A percentile compares a stretch with the other conserved stretches of the same genome.
Evolutionary conservation across 768 basidiomycete genomes (phyloP).

Genomic region (Mycena alexandri): DNA sequence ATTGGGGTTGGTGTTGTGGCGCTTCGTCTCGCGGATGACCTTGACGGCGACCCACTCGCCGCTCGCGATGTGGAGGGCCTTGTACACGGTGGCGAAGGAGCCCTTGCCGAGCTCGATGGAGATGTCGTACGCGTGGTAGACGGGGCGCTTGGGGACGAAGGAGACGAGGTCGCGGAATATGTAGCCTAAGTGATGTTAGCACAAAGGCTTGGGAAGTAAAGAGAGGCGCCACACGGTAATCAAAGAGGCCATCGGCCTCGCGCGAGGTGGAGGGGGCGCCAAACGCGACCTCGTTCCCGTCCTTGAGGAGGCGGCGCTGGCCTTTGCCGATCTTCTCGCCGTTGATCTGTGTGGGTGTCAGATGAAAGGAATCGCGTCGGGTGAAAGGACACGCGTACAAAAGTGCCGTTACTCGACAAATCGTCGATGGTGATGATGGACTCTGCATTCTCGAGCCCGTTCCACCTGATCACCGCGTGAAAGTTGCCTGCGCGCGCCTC

Average conservation of each 20-base stretch:
- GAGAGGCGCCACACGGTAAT: conserved; percentile 72
- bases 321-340: conserved; percentile 72
- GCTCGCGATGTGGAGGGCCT: conserved; percentile 78
- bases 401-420: conserved; percentile 81
- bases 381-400: conserved; percentile 50
- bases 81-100: conserved; percentile 91
- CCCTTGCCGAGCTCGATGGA: conserved; percentile 86
- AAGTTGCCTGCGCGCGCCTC: conserved; percentile 59
- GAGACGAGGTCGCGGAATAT: conserved; percentile 76
- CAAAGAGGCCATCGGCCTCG: conserved; percentile 64
- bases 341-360: conserved; percentile 83
- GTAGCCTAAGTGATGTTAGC: conserved; percentile 68
- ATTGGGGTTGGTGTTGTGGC: conserved; percentile 25
- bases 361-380: neutral
- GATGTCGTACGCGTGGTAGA: conserved; percentile 77
- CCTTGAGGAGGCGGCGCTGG: conserved; percentile 67
- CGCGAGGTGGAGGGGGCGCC: conserved; percentile 67
- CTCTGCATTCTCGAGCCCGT: conserved; percentile 58
- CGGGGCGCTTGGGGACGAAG: conserved; percentile 61
- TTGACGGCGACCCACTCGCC: conserved; percentile 90
- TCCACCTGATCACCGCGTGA: conserved; percentile 73
- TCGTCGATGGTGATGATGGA: conserved; percentile 66
- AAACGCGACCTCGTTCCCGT: conserved; percentile 91
- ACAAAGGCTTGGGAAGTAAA: neutral
- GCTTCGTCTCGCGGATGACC: conserved; percentile 72